phyloP scores from a whole-genome alignment of 116 monocot genomes.

The Papilionanthe hybrid region DNA sequence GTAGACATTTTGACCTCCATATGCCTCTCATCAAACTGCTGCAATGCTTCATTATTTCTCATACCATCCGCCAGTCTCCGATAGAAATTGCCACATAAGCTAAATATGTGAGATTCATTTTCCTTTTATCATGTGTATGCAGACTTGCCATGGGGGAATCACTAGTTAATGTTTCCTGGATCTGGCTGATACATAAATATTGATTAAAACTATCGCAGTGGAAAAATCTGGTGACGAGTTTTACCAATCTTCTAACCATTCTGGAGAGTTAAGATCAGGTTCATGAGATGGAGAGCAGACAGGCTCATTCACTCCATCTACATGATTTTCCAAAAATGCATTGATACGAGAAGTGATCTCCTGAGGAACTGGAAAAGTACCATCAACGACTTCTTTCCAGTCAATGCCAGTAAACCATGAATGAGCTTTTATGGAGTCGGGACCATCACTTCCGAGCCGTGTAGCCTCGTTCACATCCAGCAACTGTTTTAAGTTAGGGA shows the following conservation, averaged over 20 bases:
- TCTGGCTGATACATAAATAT: too few relatives aligned
- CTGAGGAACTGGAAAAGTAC: slow-evolving; percentile 53
- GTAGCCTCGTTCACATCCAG: slow-evolving; percentile 66
- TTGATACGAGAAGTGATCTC: slow-evolving; percentile 63
- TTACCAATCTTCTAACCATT: slow-evolving; percentile 86
- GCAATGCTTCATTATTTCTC: too few relatives aligned
- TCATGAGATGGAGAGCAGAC: slow-evolving; percentile 37
- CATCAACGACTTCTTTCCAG: slow-evolving; percentile 57
- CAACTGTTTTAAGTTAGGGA: slow-evolving; percentile 32
- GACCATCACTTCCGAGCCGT: slow-evolving; percentile 56
- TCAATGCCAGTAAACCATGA: slow-evolving; percentile 69
- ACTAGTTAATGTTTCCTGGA: too few relatives aligned
- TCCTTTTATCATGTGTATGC: too few relatives aligned
- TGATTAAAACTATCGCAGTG: too few relatives aligned
- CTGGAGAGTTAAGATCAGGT: slow-evolving; percentile 33
- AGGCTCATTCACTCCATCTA: slow-evolving; percentile 19
- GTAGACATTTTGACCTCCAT: too few relatives aligned
- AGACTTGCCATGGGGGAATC: too few relatives aligned
- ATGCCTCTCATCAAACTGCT: too few relatives aligned
- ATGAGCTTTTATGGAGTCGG: slow-evolving; percentile 60
- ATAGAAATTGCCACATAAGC: too few relatives aligned
- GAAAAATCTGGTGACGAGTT: neutral
- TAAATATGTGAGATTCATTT: too few relatives aligned
- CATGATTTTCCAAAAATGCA: slow-evolving; percentile 37
- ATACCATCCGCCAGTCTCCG: too few relatives aligned